These are phyloP conservation scores for Seminavis robusta DNA, from an alignment of 108 stramenopile species.

Conservation along the genomic window DNA sequence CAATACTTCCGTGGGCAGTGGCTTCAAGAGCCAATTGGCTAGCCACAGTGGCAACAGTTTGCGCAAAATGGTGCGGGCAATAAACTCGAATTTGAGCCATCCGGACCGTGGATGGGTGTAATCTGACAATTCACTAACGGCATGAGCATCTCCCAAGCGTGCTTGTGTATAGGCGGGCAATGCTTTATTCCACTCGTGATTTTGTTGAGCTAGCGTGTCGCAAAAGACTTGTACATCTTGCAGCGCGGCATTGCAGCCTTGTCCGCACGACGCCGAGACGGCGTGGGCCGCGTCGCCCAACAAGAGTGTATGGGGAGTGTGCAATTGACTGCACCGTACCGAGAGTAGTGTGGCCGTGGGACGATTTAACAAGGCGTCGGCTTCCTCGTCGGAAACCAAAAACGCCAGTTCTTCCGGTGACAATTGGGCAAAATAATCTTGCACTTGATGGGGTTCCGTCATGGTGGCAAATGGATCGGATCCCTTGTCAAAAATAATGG, in stretches of 20 bases:
- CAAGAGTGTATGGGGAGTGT: background rate
- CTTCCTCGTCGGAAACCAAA: background rate
- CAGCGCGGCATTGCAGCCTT: constrained; percentile 10
- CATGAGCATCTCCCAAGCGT: background rate
- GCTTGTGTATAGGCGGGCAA: background rate
- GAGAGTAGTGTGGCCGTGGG: background rate
- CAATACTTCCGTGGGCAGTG: background rate
- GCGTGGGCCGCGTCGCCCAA: constrained; percentile 18
- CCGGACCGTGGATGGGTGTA: background rate
- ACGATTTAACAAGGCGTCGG: background rate
- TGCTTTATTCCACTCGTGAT: background rate
- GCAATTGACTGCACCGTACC: background rate
- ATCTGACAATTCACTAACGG: background rate
- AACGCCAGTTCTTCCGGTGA: background rate
- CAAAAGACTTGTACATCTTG: background rate
- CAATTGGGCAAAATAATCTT: background rate
- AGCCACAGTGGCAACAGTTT: background rate
- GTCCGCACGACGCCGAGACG: constrained; percentile 7
- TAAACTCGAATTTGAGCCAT: background rate
- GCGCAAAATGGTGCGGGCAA: background rate
- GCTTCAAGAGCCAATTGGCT: background rate
- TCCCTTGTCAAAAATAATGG: background rate
- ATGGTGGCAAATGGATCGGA: background rate
- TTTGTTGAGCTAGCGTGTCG: background rate
- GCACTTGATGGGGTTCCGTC: background rate